Percentiles rank a stretch among this genome's conserved stretches.
Evolutionary conservation across 306 rosid species (phyloP).

Genomic region (Cucurbita argyrosperma): DNA sequence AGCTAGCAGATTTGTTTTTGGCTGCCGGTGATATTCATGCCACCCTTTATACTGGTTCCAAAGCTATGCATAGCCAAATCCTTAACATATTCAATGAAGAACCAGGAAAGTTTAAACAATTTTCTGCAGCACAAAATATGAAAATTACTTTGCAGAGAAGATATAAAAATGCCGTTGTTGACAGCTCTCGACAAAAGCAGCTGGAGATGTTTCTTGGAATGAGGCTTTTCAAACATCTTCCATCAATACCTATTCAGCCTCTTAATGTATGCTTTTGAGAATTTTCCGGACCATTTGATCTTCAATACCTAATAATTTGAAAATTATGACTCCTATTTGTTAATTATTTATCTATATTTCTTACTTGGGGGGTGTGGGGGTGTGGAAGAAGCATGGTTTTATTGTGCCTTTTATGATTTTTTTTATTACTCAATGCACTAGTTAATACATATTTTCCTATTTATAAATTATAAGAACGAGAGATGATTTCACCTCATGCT

Average conservation of each 20-base stretch:
- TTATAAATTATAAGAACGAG: neutral
- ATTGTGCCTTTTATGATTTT: neutral
- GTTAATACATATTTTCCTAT: neutral
- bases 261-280: constrained; percentile 53
- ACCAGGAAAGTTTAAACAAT: constrained; percentile 83
- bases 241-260: constrained; percentile 78
- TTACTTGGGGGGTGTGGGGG: neutral
- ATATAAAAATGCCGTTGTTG: constrained; percentile 85
- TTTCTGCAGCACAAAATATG: constrained; percentile 91
- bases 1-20: constrained; percentile 83
- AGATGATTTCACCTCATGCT: neutral
- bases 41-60: constrained; percentile 93
- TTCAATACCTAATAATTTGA: neutral
- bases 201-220: constrained; percentile 89
- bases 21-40: constrained; percentile 98
- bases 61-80: constrained; percentile 99
- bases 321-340: neutral
- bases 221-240: constrained; percentile 98
- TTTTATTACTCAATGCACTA: neutral
- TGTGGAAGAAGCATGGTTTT: neutral
- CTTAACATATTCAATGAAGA: constrained; percentile 95
- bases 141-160: constrained; percentile 92
- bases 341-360: neutral
- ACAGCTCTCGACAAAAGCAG: constrained; percentile 97
- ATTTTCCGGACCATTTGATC: neutral